phyloP scores from a whole-genome alignment of 352 stramenopile species.

The Phytophthora meadii region DNA sequence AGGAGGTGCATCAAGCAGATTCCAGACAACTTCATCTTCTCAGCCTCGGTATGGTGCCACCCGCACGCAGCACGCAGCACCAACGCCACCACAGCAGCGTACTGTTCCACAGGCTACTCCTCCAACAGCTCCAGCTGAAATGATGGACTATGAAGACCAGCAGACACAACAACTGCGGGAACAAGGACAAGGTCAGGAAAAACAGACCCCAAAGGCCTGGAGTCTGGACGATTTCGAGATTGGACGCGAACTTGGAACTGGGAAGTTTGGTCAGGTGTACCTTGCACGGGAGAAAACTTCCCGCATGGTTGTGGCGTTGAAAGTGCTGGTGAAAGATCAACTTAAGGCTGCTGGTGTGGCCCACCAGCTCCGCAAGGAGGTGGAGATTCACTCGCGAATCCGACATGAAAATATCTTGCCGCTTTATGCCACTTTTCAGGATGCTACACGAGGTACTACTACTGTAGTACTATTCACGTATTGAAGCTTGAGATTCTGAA shows the following conservation, averaged over 20 bases:
- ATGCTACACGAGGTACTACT: conserved; percentile 59
- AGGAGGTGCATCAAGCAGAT: conserved; percentile 21
- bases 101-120: conserved; percentile 18
- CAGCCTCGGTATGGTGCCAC: conserved; percentile 23
- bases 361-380: conserved; percentile 89
- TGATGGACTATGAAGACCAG: conserved; percentile 38
- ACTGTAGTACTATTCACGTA: background rate
- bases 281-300: conserved; percentile 87
- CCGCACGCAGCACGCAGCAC: conserved; percentile 9
- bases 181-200: conserved; percentile 20
- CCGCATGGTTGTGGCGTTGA: conserved; percentile 84
- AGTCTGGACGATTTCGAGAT: conserved; percentile 90
- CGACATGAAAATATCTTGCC: conserved; percentile 88
- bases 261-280: conserved; percentile 93
- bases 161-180: conserved; percentile 28
- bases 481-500: conserved; percentile 2
- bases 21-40: conserved; percentile 16
- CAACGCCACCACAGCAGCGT: conserved; percentile 13
- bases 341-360: conserved; percentile 68
- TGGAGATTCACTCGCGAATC: conserved; percentile 93
- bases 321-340: conserved; percentile 91
- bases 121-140: conserved; percentile 31
- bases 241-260: conserved; percentile 77
- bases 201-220: conserved; percentile 66
- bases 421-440: conserved; percentile 88